Evolutionary conservation across 1,284 basidiomycete genomes (phyloP), one percentile per base, ranked within the genome.

Genomic region (Ganoderma sinense): DNA sequence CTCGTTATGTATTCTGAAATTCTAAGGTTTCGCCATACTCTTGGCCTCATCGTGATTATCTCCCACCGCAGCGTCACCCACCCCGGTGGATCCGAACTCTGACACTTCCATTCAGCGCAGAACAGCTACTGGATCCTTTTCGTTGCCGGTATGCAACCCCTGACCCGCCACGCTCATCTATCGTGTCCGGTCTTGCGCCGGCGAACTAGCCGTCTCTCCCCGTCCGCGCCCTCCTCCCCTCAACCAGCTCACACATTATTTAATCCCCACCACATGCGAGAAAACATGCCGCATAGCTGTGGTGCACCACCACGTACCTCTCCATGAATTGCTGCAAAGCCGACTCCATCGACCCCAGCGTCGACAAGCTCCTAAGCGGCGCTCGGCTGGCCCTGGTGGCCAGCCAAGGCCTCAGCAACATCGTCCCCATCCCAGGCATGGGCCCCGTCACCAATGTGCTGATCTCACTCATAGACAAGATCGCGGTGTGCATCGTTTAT

Each of bases 381-480:
- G 43, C 29, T 16, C 23, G 31, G 20, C 26, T 33, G 4, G 20
- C n/a, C 18, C 23, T 62, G 26, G 31, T 23, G 14, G 29, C 29
- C 7, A 20, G 23, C 41, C 23, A 48, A 26, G n/a, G 29, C 41
- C 13, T 29, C 43, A 33, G 29, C 13, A 14, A 11, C 23, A 33
- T 45, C 2, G 11, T 62, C 43, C 63, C 63, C 33, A 31, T 64
- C 13, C 63, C 63, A 4, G 63, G 63, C 16, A n/a, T 64, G 7
- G 51, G 31, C 23, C 31, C 63, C 31, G 51, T 48, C 36, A 20
- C 63, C 18, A 31, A 13, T 11, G 23, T 33, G 13, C 33, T 64
- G n/a, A 51, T 64, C 4, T 33, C 63, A 1, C 33, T 64, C 18
- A 29, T 64, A 23, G 63, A 64, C 31, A 45, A 33, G 36, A n/a